A percentile compares a stretch with the other conserved stretches of the same genome.
Evolutionary conservation across 768 basidiomycete species (phyloP).

Genomic region (Boletus vermiculosoides): DNA sequence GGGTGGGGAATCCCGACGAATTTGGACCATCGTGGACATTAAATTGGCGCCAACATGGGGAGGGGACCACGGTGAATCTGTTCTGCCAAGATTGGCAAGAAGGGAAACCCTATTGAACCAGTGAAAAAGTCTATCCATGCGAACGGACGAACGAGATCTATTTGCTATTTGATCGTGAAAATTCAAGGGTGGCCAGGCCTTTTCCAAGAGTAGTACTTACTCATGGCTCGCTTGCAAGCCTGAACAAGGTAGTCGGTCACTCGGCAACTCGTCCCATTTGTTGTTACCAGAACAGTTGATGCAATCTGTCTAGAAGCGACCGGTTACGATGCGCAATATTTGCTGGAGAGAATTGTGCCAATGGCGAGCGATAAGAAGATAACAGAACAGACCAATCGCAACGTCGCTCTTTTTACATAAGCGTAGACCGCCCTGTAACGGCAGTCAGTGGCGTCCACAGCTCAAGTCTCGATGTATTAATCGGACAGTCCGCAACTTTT

Average conservation of each 20-base stretch:
- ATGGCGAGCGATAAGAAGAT: conserved; percentile 21
- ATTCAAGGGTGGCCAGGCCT: too few species aligned
- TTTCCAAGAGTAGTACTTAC: background rate
- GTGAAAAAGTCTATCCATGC: too few species aligned
- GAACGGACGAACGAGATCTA: background rate
- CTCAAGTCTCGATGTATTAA: background rate
- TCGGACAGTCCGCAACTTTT: background rate
- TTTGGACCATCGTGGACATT: background rate
- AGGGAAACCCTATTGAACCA: too few species aligned
- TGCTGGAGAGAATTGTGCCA: conserved; percentile 23
- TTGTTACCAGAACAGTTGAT: background rate
- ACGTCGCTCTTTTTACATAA: conserved; percentile 2
- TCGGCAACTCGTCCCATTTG: background rate
- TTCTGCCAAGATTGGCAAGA: too few species aligned
- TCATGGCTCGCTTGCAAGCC: background rate
- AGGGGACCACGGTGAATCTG: too few species aligned
- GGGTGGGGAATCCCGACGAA: too few species aligned
- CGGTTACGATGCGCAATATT: background rate
- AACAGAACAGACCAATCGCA: background rate
- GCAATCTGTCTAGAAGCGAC: background rate
- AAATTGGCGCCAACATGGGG: background rate
- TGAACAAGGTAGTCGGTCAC: background rate
- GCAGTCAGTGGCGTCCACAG: background rate
- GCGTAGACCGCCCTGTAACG: background rate
- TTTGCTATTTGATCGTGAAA: background rate